phyloP scores from a whole-genome alignment of 768 basidiomycete species.

The Baorangia bicolor region DNA sequence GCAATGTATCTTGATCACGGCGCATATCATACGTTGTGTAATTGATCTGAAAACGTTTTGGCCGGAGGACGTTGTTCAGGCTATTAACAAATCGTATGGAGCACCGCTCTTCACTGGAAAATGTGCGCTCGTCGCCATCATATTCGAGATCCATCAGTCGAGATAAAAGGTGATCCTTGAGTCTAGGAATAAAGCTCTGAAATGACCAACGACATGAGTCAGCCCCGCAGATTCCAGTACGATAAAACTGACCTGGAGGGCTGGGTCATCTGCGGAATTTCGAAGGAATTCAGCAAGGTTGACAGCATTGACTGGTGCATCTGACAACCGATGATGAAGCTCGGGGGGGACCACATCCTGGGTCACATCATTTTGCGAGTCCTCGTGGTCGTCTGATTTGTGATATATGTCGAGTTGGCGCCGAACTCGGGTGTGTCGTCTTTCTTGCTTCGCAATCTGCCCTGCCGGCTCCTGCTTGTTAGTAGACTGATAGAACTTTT shows the following conservation, averaged over 20 bases:
- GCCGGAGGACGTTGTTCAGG: background rate
- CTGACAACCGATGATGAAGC: background rate
- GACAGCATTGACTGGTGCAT: background rate
- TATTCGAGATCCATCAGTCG: background rate
- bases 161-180: background rate
- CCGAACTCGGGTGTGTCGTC: background rate
- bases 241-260: background rate
- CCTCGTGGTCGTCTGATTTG: no score
- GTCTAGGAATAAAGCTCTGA: background rate
- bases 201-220: no score
- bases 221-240: no score
- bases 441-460: background rate
- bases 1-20: slow-evolving; percentile 17
- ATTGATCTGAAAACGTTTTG: background rate
- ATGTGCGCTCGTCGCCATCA: background rate
- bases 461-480: slow-evolving; percentile 9
- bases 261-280: background rate
- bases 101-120: background rate
- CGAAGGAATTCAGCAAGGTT: background rate
- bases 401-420: background rate
- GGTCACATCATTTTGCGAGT: no score
- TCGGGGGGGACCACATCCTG: no score
- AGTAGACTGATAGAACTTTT: slow-evolving; percentile 26
- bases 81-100: background rate
- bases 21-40: no score